Evolutionary conservation across 2,329 filamentous ascomycete genomes (phyloP).

Genomic region (Monosporascus sp.): DNA sequence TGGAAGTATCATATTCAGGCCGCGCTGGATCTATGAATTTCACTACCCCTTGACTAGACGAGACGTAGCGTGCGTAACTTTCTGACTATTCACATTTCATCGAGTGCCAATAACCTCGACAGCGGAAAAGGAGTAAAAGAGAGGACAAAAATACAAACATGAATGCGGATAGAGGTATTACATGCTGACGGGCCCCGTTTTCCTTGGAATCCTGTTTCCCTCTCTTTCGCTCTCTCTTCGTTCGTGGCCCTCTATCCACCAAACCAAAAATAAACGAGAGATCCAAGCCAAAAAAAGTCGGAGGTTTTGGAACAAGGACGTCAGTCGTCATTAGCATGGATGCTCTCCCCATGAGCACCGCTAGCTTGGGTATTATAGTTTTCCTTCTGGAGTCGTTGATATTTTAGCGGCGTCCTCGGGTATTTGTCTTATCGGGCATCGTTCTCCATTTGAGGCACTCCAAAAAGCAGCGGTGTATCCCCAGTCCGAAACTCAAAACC

Average conservation of each 20-base stretch:
- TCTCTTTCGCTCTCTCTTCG: conserved; percentile 6
- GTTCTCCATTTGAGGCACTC: background rate
- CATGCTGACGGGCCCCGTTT: conserved; percentile 35
- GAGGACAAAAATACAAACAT: conserved; percentile 28
- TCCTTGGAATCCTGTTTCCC: conserved; percentile 11
- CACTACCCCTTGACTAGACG: background rate
- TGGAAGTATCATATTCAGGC: too few relatives aligned
- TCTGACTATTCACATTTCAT: conserved; percentile 22
- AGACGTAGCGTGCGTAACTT: conserved; percentile 2
- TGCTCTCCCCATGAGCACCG: background rate
- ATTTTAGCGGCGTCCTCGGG: background rate
- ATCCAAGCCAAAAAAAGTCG: conserved; percentile 7
- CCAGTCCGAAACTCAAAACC: conserved; percentile 4
- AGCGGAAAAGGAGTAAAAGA: conserved; percentile 23
- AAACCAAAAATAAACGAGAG: conserved; percentile 11
- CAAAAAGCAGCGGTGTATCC: background rate
- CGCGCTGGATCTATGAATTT: too few relatives aligned
- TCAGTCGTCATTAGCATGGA: background rate
- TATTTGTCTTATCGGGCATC: background rate
- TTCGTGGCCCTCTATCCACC: conserved; percentile 11
- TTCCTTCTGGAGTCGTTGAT: too few relatives aligned
- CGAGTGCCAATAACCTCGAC: conserved; percentile 19
- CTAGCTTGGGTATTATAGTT: background rate
- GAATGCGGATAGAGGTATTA: conserved; percentile 39
- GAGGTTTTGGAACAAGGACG: background rate